These are phyloP conservation scores for Sarcodon aspratus DNA, from an alignment of 768 basidiomycete species.

Conservation along the genomic window DNA sequence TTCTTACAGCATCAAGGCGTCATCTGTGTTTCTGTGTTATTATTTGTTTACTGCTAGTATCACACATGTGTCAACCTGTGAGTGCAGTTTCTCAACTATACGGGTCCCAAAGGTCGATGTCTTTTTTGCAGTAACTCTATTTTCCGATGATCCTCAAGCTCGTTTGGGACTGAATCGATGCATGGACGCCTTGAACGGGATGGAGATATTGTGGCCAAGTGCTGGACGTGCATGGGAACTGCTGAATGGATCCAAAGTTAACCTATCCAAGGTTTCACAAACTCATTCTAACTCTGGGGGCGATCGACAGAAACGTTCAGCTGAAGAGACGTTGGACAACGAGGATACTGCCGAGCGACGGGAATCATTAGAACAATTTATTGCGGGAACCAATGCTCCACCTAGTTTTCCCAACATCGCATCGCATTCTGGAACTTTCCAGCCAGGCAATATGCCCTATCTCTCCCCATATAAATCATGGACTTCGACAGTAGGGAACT, in stretches of 20 bases:
- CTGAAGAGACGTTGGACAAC: conserved; percentile 30
- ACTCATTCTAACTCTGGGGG: neutral
- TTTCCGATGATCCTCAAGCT: conserved; percentile 62
- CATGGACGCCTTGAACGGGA: conserved; percentile 52
- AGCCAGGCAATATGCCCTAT: neutral
- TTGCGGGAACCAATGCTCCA: no score
- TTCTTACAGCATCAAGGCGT: no score
- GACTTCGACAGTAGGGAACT: neutral
- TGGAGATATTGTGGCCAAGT: conserved; percentile 67
- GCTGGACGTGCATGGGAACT: conserved; percentile 67
- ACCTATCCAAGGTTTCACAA: conserved; percentile 9
- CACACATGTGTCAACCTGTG: conserved; percentile 68
- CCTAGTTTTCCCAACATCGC: no score
- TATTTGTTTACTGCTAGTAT: conserved; percentile 73
- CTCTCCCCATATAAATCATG: neutral
- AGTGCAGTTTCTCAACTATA: conserved; percentile 16
- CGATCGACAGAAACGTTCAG: conserved; percentile 47
- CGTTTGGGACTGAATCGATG: conserved; percentile 51
- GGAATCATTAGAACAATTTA: neutral
- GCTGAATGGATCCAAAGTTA: conserved; percentile 48
- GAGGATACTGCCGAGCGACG: conserved; percentile 8
- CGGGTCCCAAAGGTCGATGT: conserved; percentile 2
- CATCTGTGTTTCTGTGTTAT: conserved; percentile 61
- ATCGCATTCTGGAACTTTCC: neutral
- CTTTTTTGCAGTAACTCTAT: conserved; percentile 37